Evolutionary conservation across 768 basidiomycete genomes (phyloP).

Genomic region (Boletus speciosus): DNA sequence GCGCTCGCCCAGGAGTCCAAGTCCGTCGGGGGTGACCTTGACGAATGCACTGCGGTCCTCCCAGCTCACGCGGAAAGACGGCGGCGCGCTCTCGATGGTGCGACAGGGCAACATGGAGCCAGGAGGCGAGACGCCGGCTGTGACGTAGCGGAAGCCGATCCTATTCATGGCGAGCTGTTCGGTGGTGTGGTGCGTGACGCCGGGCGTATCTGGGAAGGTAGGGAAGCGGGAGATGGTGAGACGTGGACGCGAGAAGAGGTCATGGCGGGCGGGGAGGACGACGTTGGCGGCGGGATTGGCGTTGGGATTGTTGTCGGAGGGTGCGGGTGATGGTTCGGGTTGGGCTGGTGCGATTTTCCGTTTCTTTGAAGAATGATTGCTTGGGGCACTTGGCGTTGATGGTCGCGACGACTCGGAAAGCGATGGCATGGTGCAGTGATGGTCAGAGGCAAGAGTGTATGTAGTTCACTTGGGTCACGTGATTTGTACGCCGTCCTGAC

Average conservation of each 20-base stretch:
- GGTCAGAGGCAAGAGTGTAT: background rate
- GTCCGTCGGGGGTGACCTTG: constrained; percentile 73
- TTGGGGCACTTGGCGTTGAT: constrained; percentile 27
- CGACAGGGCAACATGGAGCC: constrained; percentile 62
- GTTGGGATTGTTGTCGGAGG: constrained; percentile 46
- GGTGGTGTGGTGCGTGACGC: constrained; percentile 56
- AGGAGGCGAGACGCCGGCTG: constrained; percentile 67
- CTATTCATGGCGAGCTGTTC: constrained; percentile 73
- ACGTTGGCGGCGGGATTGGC: constrained; percentile 37
- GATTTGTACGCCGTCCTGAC: background rate
- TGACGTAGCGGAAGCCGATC: constrained; percentile 75
- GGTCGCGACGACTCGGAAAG: constrained; percentile 33
- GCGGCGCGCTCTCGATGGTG: constrained; percentile 77
- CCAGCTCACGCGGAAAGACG: constrained; percentile 75
- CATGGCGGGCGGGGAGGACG: constrained; percentile 62
- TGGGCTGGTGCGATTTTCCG: constrained; percentile 50
- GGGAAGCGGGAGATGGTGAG: constrained; percentile 76
- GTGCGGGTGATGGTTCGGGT: constrained; percentile 51
- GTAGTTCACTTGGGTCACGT: constrained; percentile 7
- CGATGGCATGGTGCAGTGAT: constrained; percentile 8
- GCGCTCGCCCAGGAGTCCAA: constrained; percentile 73
- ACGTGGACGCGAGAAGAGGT: constrained; percentile 65
- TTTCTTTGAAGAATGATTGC: constrained; percentile 34
- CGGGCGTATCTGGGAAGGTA: constrained; percentile 56
- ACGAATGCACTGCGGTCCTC: constrained; percentile 85